Conservation (phyloP, 768 basidiomycete species). For the Mycena venus region DNA sequence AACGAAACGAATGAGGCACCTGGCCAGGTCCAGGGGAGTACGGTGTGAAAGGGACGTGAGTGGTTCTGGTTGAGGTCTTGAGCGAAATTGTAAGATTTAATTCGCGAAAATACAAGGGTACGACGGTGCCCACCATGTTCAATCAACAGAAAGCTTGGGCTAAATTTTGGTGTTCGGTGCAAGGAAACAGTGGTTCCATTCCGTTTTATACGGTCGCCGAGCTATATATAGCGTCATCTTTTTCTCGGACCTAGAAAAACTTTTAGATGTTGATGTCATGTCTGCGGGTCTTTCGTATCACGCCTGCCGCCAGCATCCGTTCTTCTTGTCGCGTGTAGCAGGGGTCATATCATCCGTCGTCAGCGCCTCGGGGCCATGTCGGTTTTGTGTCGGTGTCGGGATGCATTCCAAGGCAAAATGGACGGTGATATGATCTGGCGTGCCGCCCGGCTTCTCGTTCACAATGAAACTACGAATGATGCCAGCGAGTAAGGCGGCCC, state of each 20-base stretch:
- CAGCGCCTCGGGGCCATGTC: conserved; percentile 10
- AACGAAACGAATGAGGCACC: background rate
- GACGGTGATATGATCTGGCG: background rate
- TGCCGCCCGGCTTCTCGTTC: conserved; percentile 4
- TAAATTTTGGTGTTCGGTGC: background rate
- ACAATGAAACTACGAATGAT: background rate
- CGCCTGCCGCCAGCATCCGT: background rate
- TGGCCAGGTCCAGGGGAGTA: background rate
- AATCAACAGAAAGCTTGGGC: no score
- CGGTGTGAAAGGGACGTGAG: background rate
- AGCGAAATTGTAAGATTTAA: background rate
- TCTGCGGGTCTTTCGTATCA: background rate
- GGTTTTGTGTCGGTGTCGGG: conserved; percentile 26
- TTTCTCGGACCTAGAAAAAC: background rate
- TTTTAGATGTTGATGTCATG: background rate
- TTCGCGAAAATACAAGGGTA: background rate
- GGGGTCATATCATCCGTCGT: background rate
- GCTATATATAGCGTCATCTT: conserved; percentile 12
- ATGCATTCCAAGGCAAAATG: background rate
- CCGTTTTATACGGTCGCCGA: conserved; percentile 17
- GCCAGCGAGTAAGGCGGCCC: background rate
- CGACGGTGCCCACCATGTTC: background rate
- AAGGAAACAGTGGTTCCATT: background rate
- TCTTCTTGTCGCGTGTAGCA: background rate
- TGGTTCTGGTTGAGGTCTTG: background rate